Base-by-base conservation (phyloP, 1,139 yeast genomes). In the Pichia sp. region DNA sequence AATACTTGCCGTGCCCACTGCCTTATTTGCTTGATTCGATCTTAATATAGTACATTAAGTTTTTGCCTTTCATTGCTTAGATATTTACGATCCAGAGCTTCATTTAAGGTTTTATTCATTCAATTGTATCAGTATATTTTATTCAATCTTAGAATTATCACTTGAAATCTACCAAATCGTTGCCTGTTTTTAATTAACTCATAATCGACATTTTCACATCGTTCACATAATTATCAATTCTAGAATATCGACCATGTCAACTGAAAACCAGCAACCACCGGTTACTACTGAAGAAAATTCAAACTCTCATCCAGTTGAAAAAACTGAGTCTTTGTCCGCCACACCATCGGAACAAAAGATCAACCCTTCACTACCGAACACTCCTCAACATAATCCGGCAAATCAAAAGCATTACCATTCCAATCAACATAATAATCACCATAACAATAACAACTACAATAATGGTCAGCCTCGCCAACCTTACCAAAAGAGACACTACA, bases 271-370 rank as follows among this genome's bases (percentile, higher is more conserved):
- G 6, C 2, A 35, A 31, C 8, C 42, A n/a, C 27, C 44, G 8
- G 5, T 38, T 4, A 9, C 43, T 6, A 16, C 23, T 16, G 23
- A 16, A 16, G n/a, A 44, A 8, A 8, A 26, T 11, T 4, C 9
- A 36, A 28, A 16, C 23, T 16, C 38, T 28, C 5, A 29, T 5
- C 27, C 42, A 16, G 28, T 35, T 16, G n/a, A 11, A 27, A 23
- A 8, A 6, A 23, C 46, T 27, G 16, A 37, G 23, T 11, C 42
- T 10, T 16, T 44, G 27, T 33, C 47, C 7, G 29, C 49, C 8
- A 7, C 33, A 31, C 7, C 10, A 31, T 10, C 7, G 10, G 9
- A 31, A 31, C 7, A 31, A 31, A 8, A 7, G 7, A 31, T 31
- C 10, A 7, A 7, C 7, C 10, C 33, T 10, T 31, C 33, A 31